Base-by-base conservation (phyloP, 257 asterid genomes). In the Rauvolfia tetraphylla region DNA sequence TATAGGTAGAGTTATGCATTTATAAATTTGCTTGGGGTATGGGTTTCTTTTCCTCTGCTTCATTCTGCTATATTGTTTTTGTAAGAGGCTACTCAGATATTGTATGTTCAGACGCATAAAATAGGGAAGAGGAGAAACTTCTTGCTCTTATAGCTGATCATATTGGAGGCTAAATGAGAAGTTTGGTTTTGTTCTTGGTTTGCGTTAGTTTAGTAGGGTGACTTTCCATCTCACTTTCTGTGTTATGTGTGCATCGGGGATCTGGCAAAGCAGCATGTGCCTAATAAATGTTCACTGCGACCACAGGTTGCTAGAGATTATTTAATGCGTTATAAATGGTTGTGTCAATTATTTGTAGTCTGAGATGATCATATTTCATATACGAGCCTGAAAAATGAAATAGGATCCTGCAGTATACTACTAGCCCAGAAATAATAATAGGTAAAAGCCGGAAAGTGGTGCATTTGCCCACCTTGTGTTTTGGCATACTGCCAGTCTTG, bases 231-330 rank as follows among this genome's bases (percentile, higher is more conserved):
- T 23, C 48, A 31, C 17, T 38, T 72, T 15, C 65, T 33, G 3
- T 3, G 8, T 11, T 71, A 20, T 73, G 15, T 75, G 9, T 39
- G 38, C 27, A 36, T 42, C 57, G 31, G 70, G 70, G 70, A 31
- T 70, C 76, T 75, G 78, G 79, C 76, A 76, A 42, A 48, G 80
- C 65, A 66, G 80, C 89, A 87, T 79, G 91, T 86, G 87, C 83
- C 83, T 76, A 72, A 70, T 89, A 51, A 88, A 86, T 86, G 87
- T 76, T 15, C 49, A 65, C 80, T 77, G 83, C 78, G 88, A 81
- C 88, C 83, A 79, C 81, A 8, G 86, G 90, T 87, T 66, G 95
- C 72, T 85, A 49, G 76, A 65, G 36, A 63, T 77, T 46, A 79
- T 79, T 82, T 54, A 81, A 79, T 77, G 81, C 25, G 70, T 44